Conservation (phyloP, 139 green algal species). For the Pleodorina starrii region DNA sequence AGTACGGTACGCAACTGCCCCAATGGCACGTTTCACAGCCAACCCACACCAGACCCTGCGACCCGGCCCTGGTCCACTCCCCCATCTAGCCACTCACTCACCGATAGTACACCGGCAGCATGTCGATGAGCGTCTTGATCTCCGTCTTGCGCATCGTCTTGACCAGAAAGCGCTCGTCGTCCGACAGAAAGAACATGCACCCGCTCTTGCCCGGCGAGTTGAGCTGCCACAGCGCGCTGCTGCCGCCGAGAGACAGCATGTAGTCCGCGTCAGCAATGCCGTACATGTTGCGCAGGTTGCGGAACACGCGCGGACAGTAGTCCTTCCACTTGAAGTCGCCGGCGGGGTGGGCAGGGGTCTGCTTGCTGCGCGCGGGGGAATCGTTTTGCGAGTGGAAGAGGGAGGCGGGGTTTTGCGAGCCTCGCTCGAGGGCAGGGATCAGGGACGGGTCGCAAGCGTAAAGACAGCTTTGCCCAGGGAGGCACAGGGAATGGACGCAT, state of each 20-base stretch:
- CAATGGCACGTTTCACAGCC: too few relatives aligned
- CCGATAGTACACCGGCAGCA: constrained; percentile 86
- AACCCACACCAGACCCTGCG: too few relatives aligned
- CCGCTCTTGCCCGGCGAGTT: constrained; percentile 90
- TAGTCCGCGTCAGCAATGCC: constrained; percentile 90
- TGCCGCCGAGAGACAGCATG: constrained; percentile 85
- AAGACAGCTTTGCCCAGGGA: too few relatives aligned
- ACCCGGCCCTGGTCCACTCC: too few relatives aligned
- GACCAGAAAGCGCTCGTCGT: constrained; percentile 77
- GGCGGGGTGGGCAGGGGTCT: constrained; percentile 81
- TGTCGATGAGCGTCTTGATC: constrained; percentile 81
- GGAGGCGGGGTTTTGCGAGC: too few relatives aligned
- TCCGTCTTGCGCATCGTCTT: constrained; percentile 87
- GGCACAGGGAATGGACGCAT: too few relatives aligned
- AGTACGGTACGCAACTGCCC: too few relatives aligned
- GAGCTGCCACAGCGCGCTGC: constrained; percentile 90
- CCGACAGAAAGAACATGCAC: constrained; percentile 75
- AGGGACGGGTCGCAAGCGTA: not conserved
- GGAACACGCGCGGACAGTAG: constrained; percentile 92
- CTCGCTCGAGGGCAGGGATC: too few relatives aligned
- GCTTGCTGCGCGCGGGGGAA: constrained; percentile 67
- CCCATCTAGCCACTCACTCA: too few relatives aligned
- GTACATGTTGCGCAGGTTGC: constrained; percentile 82
- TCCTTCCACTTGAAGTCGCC: constrained; percentile 97
- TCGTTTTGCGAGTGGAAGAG: too few relatives aligned